Evolutionary conservation across 2,329 filamentous ascomycete species (phyloP), one percentile per base, ranked within the genome.

Genomic region (Talaromyces sp.): DNA sequence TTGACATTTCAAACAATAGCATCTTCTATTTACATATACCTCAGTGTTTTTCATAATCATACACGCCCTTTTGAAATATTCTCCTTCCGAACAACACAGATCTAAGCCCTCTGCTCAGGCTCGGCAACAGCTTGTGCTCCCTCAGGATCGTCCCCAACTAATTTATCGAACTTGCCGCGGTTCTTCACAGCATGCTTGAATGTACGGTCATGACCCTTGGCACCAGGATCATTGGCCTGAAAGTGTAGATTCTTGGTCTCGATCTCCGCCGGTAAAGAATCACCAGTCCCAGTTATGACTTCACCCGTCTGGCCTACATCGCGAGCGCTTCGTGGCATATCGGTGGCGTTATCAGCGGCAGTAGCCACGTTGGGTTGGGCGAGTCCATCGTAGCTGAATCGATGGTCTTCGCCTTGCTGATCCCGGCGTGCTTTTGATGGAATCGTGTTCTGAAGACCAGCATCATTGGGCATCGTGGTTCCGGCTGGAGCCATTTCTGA

Each of bases 301-400:
- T 81, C 79, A 2, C 74, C 75, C 0, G 70, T 71, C 17, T 73
- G 64, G 5, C 74, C 76, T 31, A 73, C 72, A 63, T 82, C 80
- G 11, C 69, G 63, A 2, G 73, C 71, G 22, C 75, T 73, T 27
- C 70, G 73, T 3, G 84, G 79, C 65, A 85, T 79, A 56, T 84
- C 81, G 36, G 76, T 80, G 7, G 76, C 71, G 66, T 85, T 85
- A 66, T 82, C 80, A 7, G 80, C 82, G 0, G 81, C 82, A 19
- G 75, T 74, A n/a, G 78, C 78, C 0, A 76, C 67, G 43, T 74
- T 73, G 31, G 71, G 56, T 38, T 71, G 63, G 2, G 47, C 68
- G 19, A 69, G 22, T 15, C 68, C 82, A 72, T 84, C 82, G 45
- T 83, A 82, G 0, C 84, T 86, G 69, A 85, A 91, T 0, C 73